These are phyloP conservation scores for Aspergillus sp. DNA, from an alignment of 2,329 filamentous ascomycete species.

Conservation along the genomic window DNA sequence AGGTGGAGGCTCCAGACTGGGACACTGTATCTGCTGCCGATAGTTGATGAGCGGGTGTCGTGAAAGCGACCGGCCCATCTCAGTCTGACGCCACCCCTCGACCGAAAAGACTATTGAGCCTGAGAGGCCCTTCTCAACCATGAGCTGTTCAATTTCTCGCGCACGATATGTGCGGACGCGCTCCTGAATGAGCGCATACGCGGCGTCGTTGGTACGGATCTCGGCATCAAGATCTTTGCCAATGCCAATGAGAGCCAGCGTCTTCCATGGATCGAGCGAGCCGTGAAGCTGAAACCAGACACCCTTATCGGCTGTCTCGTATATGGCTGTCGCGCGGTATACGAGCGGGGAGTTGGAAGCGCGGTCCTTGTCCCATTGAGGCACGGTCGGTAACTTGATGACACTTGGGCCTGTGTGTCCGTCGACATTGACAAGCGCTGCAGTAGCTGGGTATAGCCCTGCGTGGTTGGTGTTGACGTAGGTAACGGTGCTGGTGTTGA, in stretches of 20 bases:
- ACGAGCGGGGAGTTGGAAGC: neutral
- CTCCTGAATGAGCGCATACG: neutral
- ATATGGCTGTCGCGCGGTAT: neutral
- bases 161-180: neutral
- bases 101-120: neutral
- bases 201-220: neutral
- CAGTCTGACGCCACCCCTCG: neutral
- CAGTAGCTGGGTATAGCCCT: neutral
- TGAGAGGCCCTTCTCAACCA: neutral
- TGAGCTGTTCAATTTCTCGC: neutral
- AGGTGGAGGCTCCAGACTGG: neutral
- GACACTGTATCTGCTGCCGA: neutral
- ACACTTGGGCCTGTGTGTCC: neutral
- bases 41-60: neutral
- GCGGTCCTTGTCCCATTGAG: neutral
- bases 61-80: neutral
- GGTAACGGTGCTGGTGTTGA: neutral
- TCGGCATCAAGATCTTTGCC: neutral
- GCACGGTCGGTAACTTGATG: neutral
- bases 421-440: neutral
- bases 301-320: neutral
- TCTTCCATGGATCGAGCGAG: neutral
- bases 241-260: neutral
- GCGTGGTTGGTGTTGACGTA: neutral
- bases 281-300: slow-evolving; percentile 1